These are phyloP conservation scores for Tuber magnatum DNA, from an alignment of 495 filamentous ascomycete genomes.

Conservation along the genomic window DNA sequence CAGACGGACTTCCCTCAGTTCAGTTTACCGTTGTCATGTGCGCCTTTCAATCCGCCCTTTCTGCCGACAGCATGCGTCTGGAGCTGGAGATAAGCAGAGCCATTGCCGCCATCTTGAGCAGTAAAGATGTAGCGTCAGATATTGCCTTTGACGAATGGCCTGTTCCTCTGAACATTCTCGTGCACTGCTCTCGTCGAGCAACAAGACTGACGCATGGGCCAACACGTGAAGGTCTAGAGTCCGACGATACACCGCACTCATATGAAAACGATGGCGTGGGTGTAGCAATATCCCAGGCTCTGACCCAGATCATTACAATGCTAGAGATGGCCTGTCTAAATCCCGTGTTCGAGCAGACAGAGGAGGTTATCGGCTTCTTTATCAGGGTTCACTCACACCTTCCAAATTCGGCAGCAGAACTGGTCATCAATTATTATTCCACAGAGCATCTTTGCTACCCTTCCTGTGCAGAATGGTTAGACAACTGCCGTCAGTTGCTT, in stretches of 20 bases:
- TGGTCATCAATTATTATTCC: constrained; percentile 54
- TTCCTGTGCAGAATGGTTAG: constrained; percentile 59
- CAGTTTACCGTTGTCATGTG: constrained; percentile 47
- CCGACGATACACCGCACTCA: constrained; percentile 31
- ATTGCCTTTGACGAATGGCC: constrained; percentile 49
- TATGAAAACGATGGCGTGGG: constrained; percentile 36
- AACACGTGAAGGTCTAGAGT: constrained; percentile 43
- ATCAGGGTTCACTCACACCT: constrained; percentile 52
- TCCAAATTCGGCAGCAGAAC: constrained; percentile 52
- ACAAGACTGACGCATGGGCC: constrained; percentile 53
- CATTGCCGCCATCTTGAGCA: constrained; percentile 36
- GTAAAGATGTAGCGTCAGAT: constrained; percentile 35
- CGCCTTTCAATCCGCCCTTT: constrained; percentile 39
- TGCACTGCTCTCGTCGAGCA: constrained; percentile 44
- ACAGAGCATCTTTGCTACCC: constrained; percentile 63
- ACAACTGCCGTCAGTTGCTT: constrained; percentile 56
- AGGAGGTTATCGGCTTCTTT: constrained; percentile 64
- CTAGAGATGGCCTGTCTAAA: constrained; percentile 38
- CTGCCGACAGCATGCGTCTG: constrained; percentile 39
- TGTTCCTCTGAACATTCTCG: constrained; percentile 54
- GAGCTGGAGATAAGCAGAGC: constrained; percentile 40
- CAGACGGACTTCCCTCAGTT: constrained; percentile 57
- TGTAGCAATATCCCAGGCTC: constrained; percentile 34
- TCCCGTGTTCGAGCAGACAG: constrained; percentile 51
- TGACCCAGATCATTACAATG: constrained; percentile 38